Percentiles rank a stretch among this genome's conserved stretches.
Evolutionary conservation across 2,329 filamentous ascomycete species (phyloP).

Genomic region (Aspergillus chevalieri): DNA sequence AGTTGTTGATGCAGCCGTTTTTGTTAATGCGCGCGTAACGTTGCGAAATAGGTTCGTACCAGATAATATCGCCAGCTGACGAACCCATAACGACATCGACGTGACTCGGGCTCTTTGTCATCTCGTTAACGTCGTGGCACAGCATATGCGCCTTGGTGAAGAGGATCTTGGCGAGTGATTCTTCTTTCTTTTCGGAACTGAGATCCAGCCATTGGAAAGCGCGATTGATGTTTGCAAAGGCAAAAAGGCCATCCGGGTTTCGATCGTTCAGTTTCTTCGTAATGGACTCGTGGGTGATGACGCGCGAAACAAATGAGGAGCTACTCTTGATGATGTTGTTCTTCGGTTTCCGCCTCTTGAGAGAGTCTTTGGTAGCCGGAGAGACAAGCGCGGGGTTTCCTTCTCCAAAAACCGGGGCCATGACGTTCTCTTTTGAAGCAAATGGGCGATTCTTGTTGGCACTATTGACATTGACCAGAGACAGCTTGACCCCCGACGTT

Average conservation of each 20-base stretch:
- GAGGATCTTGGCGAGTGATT: slow-evolving; percentile 89
- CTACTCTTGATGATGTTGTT: slow-evolving; percentile 98
- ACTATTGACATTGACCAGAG: slow-evolving; percentile 67
- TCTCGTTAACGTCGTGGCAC: slow-evolving; percentile 83
- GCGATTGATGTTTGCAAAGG: slow-evolving; percentile 91
- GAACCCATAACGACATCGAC: slow-evolving; percentile 93
- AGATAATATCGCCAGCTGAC: slow-evolving; percentile 93
- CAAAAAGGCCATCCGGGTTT: slow-evolving; percentile 71
- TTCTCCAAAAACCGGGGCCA: slow-evolving; percentile 70
- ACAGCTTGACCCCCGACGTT: slow-evolving; percentile 76
- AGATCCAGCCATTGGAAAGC: slow-evolving; percentile 95
- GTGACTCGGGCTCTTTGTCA: slow-evolving; percentile 73
- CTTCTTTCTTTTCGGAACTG: slow-evolving; percentile 63
- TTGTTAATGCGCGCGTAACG: slow-evolving; percentile 95
- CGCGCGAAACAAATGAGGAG: slow-evolving; percentile 94
- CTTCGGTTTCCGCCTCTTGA: slow-evolving; percentile 86
- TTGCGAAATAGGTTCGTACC: slow-evolving; percentile 96
- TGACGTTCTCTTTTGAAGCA: slow-evolving; percentile 44
- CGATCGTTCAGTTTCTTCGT: slow-evolving; percentile 75
- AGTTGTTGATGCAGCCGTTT: slow-evolving; percentile 84
- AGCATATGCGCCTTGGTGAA: slow-evolving; percentile 95
- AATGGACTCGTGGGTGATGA: slow-evolving; percentile 80
- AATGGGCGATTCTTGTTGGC: slow-evolving; percentile 41
- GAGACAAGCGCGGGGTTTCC: slow-evolving; percentile 68
- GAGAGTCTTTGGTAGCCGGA: slow-evolving; percentile 57